Evolutionary conservation across 805 yeast genomes (phyloP), one percentile per base, ranked within the genome.

Genomic region (Schwanniomyces occidentalis): DNA sequence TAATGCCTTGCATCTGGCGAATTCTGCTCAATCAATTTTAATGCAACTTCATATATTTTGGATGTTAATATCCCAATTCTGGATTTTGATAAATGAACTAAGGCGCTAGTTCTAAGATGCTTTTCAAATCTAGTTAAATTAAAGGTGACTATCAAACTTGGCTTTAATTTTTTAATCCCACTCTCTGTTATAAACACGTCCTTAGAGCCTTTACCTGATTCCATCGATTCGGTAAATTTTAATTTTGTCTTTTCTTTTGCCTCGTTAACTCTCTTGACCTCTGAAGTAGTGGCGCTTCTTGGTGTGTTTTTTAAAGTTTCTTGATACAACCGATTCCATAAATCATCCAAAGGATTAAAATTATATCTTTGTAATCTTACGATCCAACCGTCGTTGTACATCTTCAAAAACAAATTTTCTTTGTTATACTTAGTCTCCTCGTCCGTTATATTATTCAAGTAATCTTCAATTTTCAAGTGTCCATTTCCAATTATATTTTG

Each of bases 401-500:
- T 49, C 23, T 39, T 45, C 22, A 49, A 50, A 32, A 64, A 50
- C 17, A 57, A 24, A 9, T 48, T 48, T 44, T 58, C 56, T 9
- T 23, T 35, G 10, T 27, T 18, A 23, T 34, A 46, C 6, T 18
- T 24, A 4, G 34, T 30, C 13, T 49, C 48, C 7, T 49, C 52
- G 18, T 49, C 55, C n/a, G 40, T 51, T 14, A 54, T 45, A 20
- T 48, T 45, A 13, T 43, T 48, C 24, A 68, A 30, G 33, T 59
- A 66, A 42, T 83, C 87, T 3, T 63, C 57, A 2, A 77, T 63
- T 4, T 78, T 71, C 35, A 88, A 54, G 47, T 80, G 80, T 0
- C 96, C 96, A 35, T 77, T 63, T 4, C 78, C 71, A n/a, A 86
- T 54, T 27, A 88, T 62, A 49, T 83, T 84, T 49, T 82, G 88